phyloP scores from a whole-genome alignment of 305 asterid species.

The Striga hermonthica region DNA sequence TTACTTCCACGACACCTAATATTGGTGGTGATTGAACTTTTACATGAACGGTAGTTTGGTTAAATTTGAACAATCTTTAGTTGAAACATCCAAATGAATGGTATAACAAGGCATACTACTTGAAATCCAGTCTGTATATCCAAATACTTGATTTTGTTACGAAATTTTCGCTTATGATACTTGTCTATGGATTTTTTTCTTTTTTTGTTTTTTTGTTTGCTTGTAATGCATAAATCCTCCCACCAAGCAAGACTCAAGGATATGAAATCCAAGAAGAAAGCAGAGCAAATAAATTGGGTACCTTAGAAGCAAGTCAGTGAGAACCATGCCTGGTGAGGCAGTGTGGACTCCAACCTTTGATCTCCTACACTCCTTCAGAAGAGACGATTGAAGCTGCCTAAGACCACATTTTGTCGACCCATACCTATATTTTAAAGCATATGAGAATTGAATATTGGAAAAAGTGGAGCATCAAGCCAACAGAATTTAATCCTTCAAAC shows the following conservation, averaged over 20 bases:
- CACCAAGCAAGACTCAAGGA: neutral
- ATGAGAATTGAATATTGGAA: conserved; percentile 22
- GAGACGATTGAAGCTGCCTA: conserved; percentile 92
- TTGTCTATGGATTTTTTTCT: neutral
- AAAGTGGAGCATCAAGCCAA: conserved; percentile 7
- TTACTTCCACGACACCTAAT: too few species aligned
- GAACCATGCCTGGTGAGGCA: conserved; percentile 99
- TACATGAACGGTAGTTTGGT: neutral
- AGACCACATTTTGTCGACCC: conserved; percentile 98
- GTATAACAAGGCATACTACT: neutral
- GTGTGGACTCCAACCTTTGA: conserved; percentile 91
- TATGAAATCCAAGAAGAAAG: conserved; percentile 8
- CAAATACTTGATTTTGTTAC: neutral
- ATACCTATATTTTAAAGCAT: conserved; percentile 46
- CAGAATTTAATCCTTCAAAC: conserved; percentile 27
- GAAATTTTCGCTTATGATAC: neutral
- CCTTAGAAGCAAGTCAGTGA: conserved; percentile 90
- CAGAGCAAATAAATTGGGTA: conserved; percentile 28
- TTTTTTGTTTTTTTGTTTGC: neutral
- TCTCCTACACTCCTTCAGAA: conserved; percentile 69
- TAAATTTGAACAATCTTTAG: neutral
- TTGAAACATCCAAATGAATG: conserved; percentile 1
- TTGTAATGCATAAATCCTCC: neutral
- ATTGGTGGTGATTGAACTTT: too few species aligned
- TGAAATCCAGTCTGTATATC: neutral